Evolutionary conservation across 2,329 filamentous ascomycete genomes (phyloP), one percentile per base, ranked within the genome.

Genomic region (Diaporthe humulicola): DNA sequence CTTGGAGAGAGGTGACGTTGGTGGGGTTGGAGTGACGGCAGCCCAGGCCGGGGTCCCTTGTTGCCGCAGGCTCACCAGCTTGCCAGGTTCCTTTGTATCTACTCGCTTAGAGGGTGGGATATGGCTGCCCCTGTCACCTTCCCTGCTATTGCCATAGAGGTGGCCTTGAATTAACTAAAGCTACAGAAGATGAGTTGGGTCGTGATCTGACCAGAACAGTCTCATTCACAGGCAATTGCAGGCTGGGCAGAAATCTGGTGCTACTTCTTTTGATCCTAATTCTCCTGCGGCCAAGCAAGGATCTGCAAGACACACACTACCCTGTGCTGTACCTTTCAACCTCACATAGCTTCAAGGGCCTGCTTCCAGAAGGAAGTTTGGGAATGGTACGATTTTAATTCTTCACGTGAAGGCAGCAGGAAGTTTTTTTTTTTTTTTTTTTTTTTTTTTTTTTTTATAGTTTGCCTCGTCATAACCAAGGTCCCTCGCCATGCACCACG

Each of bases 1-100:
- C 67, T 33, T 28, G 33, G 38, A 42, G 28, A 48, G 50, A 57
- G 38, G 67, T 69, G 64, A 69, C 64, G 64, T 69, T 69, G 64
- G 64, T 54, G 45, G 64, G 48, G 33, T 40, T 28, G 19, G 4
- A 40, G 48, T 40, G 33, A 40, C n/a, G 48, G 64, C 64, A n/a
- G 48, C 48, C 4, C 4, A 54, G 33, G 6, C 64, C 8, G 33
- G 64, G 64, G 64, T 54, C 64, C 64, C 64, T 40, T 69, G 61
- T 67, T 30, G 8, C 17, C 12, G 19, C 33, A 60, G 22, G 56
- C 19, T 33, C 8, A 8, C 56, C 30, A 33, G 40, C 28, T 64
- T 15, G 40, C 17, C 12, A 17, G 30, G 40, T 30, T n/a, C 25
- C 10, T 25, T 2, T 22, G 33, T 33, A 45, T 7, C 17, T 48